Conservation (phyloP, 192 early-diverging fungal genomes). For the Gryganskiella cystojenkinii region DNA sequence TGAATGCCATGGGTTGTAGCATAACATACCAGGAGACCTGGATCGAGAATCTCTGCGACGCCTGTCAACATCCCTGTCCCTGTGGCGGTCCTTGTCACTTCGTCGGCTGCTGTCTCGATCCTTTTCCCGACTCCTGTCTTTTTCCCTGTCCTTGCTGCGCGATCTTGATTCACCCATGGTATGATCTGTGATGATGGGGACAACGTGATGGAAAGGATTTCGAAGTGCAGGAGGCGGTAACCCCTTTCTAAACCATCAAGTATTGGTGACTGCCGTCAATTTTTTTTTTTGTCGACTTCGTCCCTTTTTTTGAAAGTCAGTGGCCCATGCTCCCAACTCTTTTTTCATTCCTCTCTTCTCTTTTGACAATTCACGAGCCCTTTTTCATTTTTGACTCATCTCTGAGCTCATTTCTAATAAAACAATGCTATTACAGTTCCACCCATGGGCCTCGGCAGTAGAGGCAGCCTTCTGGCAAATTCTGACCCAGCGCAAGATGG, state of each 20-base stretch:
- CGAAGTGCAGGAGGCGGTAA: too few species aligned
- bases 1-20: not conserved
- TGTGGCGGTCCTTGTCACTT: not conserved
- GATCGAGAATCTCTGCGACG: conserved; percentile 23
- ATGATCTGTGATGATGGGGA: not conserved
- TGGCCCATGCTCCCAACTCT: conserved; percentile 26
- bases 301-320: too few species aligned
- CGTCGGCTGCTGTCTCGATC: not conserved
- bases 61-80: conserved; percentile 3
- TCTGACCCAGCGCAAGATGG: conserved; percentile 86
- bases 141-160: conserved; percentile 1
- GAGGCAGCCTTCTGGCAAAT: conserved; percentile 93
- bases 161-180: conserved; percentile 25
- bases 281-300: too few species aligned
- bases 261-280: too few species aligned
- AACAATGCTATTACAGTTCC: conserved; percentile 77
- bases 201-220: too few species aligned
- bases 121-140: not conserved
- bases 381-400: too few species aligned
- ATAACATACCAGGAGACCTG: conserved; percentile 44
- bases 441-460: conserved; percentile 84
- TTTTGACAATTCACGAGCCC: not conserved
- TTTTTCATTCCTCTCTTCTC: not conserved
- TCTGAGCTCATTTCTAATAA: too few species aligned
- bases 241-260: too few species aligned